These are phyloP conservation scores for grape (Vitis vinifera) DNA, from an alignment of 164 flowering plant species.

Conservation along the genomic window DNA sequence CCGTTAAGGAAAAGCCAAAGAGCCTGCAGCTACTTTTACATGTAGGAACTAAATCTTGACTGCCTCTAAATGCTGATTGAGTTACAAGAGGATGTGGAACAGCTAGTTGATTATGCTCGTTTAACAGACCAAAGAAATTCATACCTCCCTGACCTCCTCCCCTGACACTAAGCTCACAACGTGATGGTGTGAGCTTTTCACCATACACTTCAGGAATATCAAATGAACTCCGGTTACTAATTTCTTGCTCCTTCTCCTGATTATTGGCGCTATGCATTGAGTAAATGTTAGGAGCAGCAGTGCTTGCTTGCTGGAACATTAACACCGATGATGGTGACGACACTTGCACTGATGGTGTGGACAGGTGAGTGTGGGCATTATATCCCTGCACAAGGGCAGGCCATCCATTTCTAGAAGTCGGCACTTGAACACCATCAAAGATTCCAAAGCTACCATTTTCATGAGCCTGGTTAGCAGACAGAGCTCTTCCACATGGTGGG, in stretches of 20 bases:
- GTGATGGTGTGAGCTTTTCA: constrained; percentile 18
- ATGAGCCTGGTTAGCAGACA: constrained; percentile 20
- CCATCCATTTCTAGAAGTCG: constrained; percentile 45
- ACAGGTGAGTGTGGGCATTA: constrained; percentile 20
- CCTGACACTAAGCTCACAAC: background rate
- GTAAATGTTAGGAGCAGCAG: constrained; percentile 20
- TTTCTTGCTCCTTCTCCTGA: constrained; percentile 20
- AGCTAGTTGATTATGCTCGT: constrained; percentile 26
- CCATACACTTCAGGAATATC: constrained; percentile 17
- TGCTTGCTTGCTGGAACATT: constrained; percentile 60
- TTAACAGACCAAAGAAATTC: constrained; percentile 16
- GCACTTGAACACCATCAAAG: constrained; percentile 37
- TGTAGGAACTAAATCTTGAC: constrained; percentile 26
- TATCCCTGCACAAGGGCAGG: constrained; percentile 31
- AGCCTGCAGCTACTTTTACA: constrained; percentile 69
- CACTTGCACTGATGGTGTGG: constrained; percentile 35
- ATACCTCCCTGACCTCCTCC: constrained; percentile 18
- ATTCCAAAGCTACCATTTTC: constrained; percentile 34
- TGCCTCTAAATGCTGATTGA: constrained; percentile 23
- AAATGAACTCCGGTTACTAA: constrained; percentile 11
- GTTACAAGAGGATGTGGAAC: constrained; percentile 12
- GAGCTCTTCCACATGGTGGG: constrained; percentile 34
- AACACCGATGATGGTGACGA: constrained; percentile 79
- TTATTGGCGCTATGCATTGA: constrained; percentile 9
- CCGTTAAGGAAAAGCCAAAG: constrained; percentile 80